phyloP scores from a whole-genome alignment of 148 eudicot genomes.

The Cornus kousa region DNA sequence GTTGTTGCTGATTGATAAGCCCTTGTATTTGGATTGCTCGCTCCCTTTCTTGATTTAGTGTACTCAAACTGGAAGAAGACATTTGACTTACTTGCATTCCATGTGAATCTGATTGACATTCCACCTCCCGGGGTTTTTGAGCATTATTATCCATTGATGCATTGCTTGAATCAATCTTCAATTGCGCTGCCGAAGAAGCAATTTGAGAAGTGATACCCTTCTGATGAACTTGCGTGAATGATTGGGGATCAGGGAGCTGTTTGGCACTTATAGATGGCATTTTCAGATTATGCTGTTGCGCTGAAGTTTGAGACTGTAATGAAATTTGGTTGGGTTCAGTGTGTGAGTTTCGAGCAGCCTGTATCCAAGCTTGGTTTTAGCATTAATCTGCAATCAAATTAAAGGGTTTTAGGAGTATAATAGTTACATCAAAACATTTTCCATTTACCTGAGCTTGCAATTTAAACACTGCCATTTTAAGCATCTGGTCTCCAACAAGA shows the following conservation, averaged over 20 bases:
- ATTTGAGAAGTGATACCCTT: constrained; percentile 28
- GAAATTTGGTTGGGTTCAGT: constrained; percentile 35
- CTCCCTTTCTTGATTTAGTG: constrained; percentile 34
- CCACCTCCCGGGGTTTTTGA: constrained; percentile 39
- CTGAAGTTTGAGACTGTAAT: constrained; percentile 41
- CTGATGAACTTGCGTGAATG: constrained; percentile 35
- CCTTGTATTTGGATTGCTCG: constrained; percentile 51
- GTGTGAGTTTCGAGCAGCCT: constrained; percentile 42
- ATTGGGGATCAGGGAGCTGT: constrained; percentile 42
- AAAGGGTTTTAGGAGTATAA: neutral
- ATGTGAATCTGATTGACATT: constrained; percentile 42
- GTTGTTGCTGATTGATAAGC: constrained; percentile 69
- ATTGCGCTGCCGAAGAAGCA: constrained; percentile 29
- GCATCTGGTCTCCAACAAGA: constrained; percentile 92
- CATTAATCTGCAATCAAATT: constrained; percentile 8
- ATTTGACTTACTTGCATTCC: constrained; percentile 53
- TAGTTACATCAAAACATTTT: constrained; percentile 6
- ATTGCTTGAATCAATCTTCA: constrained; percentile 34
- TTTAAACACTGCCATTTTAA: constrained; percentile 76
- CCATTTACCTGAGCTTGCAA: constrained; percentile 66
- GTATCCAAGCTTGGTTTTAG: constrained; percentile 17
- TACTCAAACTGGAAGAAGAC: constrained; percentile 26
- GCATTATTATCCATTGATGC: constrained; percentile 37
- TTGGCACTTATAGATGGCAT: constrained; percentile 32
- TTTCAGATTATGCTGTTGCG: constrained; percentile 39